A percentile compares a stretch with the other conserved stretches of the same genome.
phyloP scores from a whole-genome alignment of 2,329 filamentous ascomycete genomes.

The Trichophyton benhamiae region DNA sequence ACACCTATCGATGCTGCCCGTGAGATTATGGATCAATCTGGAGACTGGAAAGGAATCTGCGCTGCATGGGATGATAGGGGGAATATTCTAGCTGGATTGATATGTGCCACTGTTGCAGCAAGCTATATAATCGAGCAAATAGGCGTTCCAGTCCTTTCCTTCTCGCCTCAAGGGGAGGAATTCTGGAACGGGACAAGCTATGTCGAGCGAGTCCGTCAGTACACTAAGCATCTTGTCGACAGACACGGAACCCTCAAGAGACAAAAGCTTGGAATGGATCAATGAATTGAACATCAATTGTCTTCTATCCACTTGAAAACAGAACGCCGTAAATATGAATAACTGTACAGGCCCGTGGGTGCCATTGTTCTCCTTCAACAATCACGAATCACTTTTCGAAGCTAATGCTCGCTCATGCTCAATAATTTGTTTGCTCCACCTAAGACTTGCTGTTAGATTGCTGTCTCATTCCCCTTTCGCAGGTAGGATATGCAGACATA shows the following conservation, averaged over 20 bases:
- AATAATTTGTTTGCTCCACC: slow-evolving; percentile 60
- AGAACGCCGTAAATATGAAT: slow-evolving; percentile 2
- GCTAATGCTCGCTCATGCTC: slow-evolving; percentile 50
- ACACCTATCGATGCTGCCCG: slow-evolving; percentile 22
- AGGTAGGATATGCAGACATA: slow-evolving; percentile 33
- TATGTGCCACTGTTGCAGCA: slow-evolving; percentile 70
- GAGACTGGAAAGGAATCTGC: slow-evolving; percentile 36
- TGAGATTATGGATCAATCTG: slow-evolving; percentile 37
- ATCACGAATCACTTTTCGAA: slow-evolving; percentile 12
- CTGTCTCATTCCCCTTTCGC: slow-evolving; percentile 17
- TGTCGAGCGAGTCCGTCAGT: slow-evolving; percentile 33
- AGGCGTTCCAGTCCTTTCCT: slow-evolving; percentile 52
- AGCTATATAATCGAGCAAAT: slow-evolving; percentile 93
- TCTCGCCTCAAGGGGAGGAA: slow-evolving; percentile 23
- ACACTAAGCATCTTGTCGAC: slow-evolving; percentile 31
- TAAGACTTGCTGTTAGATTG: slow-evolving; percentile 21
- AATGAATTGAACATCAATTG: slow-evolving; percentile 8
- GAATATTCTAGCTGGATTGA: slow-evolving; percentile 52
- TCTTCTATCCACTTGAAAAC: slow-evolving; percentile 5
- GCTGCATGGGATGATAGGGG: slow-evolving; percentile 37
- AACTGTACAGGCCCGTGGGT: neutral
- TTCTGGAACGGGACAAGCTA: slow-evolving; percentile 36
- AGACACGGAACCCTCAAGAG: slow-evolving; percentile 19
- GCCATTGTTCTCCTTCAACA: neutral
- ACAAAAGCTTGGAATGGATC: neutral